Evolutionary conservation across 805 yeast species (phyloP).

Genomic region (Cyberlindnera suaveolens): DNA sequence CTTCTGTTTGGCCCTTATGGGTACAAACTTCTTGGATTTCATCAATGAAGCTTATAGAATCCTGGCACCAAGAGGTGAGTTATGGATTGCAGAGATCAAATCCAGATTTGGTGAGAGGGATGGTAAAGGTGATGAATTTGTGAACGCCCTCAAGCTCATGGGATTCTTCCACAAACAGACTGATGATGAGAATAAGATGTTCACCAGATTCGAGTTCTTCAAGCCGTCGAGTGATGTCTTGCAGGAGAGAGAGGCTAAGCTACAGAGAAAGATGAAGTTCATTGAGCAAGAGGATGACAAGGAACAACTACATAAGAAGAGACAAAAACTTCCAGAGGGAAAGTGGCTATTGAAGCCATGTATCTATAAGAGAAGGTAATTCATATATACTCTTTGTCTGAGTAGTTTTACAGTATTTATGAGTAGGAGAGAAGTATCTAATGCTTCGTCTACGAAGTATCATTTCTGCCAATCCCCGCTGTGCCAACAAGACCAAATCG

Average conservation of each 20-base stretch:
- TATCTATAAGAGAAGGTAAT: conserved; percentile 79
- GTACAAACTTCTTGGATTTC: conserved; percentile 91
- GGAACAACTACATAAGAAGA: conserved; percentile 50
- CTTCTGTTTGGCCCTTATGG: conserved; percentile 94
- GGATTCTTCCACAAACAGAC: conserved; percentile 89
- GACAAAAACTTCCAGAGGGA: conserved; percentile 61
- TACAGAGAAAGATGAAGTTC: conserved; percentile 59
- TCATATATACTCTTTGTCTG: not conserved
- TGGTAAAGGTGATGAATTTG: conserved; percentile 78
- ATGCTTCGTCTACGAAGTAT: not conserved
- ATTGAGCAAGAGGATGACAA: conserved; percentile 63
- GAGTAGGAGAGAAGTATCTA: too few species aligned
- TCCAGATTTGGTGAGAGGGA: conserved; percentile 76
- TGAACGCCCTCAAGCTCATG: conserved; percentile 61
- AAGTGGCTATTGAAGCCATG: conserved; percentile 93
- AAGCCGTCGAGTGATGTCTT: conserved; percentile 72
- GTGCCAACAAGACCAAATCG: too few species aligned
- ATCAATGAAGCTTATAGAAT: conserved; percentile 84
- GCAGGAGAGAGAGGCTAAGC: conserved; percentile 53
- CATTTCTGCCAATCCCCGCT: not conserved
- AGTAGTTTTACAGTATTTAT: not conserved
- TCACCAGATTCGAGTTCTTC: conserved; percentile 88
- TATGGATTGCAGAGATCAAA: conserved; percentile 97
- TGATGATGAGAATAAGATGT: conserved; percentile 87
- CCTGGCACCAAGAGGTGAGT: conserved; percentile 83